These are phyloP conservation scores for Phytophthora pinifolia DNA, from an alignment of 352 stramenopile species.

Conservation along the genomic window DNA sequence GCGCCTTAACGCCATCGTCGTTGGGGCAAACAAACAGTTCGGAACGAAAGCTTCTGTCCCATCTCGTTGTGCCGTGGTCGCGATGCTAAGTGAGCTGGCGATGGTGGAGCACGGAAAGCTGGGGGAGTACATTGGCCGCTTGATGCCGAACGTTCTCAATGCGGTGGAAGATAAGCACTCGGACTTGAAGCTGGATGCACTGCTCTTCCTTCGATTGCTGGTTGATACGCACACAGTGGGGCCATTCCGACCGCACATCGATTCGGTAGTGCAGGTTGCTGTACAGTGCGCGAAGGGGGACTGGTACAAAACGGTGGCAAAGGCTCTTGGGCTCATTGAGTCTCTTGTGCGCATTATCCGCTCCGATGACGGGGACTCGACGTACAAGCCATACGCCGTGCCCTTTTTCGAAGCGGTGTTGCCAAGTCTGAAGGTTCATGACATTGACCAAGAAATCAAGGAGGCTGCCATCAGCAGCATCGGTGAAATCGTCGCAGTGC, in stretches of 20 bases:
- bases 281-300: slow-evolving; percentile 92
- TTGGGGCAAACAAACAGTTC: slow-evolving; percentile 82
- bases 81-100: slow-evolving; percentile 84
- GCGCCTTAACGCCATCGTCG: slow-evolving; percentile 69
- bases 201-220: slow-evolving; percentile 92
- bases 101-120: slow-evolving; percentile 76
- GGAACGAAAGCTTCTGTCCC: slow-evolving; percentile 72
- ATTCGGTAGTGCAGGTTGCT: slow-evolving; percentile 84
- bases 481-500: slow-evolving; percentile 82
- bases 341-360: slow-evolving; percentile 88
- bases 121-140: slow-evolving; percentile 59
- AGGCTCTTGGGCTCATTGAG: slow-evolving; percentile 93
- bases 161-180: slow-evolving; percentile 92
- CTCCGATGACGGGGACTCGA: slow-evolving; percentile 30
- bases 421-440: slow-evolving; percentile 93
- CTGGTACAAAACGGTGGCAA: slow-evolving; percentile 99
- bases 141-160: slow-evolving; percentile 83
- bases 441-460: slow-evolving; percentile 99
- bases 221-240: slow-evolving; percentile 89
- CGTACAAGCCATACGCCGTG: slow-evolving; percentile 63
- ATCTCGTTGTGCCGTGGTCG: slow-evolving; percentile 81
- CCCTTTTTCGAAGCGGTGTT: slow-evolving; percentile 93
- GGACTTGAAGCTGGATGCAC: slow-evolving; percentile 95
- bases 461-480: slow-evolving; percentile 94
- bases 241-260: slow-evolving; percentile 80